phyloP scores from a whole-genome alignment of 1,284 basidiomycete species.

The Irpex sp. region DNA sequence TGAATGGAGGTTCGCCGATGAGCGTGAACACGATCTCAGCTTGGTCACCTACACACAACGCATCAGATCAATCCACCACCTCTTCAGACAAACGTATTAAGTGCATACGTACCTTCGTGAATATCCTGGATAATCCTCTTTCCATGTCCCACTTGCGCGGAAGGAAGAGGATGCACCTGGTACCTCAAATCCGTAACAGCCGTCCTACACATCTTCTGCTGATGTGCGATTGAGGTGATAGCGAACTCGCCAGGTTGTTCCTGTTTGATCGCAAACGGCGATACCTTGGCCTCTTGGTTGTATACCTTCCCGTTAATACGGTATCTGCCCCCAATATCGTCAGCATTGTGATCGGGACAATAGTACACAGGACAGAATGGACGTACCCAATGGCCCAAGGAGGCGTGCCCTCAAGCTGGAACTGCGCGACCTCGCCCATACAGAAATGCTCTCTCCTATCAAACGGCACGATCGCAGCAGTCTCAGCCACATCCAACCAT shows the following conservation, averaged over 20 bases:
- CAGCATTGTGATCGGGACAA: background rate
- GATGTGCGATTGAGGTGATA: conserved; percentile 85
- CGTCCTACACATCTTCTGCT: conserved; percentile 86
- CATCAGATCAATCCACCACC: background rate
- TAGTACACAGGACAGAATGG: background rate
- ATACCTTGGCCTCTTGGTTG: conserved; percentile 71
- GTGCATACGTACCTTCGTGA: conserved; percentile 64
- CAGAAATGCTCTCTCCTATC: conserved; percentile 82
- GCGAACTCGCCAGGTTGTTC: conserved; percentile 80
- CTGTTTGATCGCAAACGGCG: conserved; percentile 82
- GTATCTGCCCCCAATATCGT: conserved; percentile 51
- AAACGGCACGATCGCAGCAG: conserved; percentile 86
- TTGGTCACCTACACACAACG: conserved; percentile 64
- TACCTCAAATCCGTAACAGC: conserved; percentile 75
- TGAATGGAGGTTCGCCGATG: conserved; percentile 89
- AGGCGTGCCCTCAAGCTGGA: conserved; percentile 92
- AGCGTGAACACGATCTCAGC: conserved; percentile 91
- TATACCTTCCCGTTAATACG: conserved; percentile 76
- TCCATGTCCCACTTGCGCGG: conserved; percentile 85
- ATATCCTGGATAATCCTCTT: conserved; percentile 81
- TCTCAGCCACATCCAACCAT: conserved; percentile 90
- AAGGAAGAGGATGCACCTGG: conserved; percentile 80
- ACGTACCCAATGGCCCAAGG: conserved; percentile 90
- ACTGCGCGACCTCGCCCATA: conserved; percentile 88
- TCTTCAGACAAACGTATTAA: background rate